Conservation (phyloP, 148 eudicot species). For the Nepenthes mirabilis region DNA sequence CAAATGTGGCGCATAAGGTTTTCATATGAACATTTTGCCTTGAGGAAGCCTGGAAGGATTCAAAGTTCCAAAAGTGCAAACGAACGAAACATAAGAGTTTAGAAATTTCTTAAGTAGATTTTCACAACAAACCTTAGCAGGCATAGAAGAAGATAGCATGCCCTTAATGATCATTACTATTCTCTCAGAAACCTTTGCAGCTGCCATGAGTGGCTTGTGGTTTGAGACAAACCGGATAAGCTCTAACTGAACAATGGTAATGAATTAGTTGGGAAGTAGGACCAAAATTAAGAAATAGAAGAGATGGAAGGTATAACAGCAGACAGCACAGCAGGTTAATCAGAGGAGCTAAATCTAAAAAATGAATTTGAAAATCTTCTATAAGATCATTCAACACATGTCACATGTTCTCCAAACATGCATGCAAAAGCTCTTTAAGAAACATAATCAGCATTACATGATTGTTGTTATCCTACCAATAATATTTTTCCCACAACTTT, state of each 20-base stretch:
- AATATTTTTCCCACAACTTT: no score
- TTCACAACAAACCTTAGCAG: constrained; percentile 44
- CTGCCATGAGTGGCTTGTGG: constrained; percentile 70
- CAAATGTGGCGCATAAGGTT: not conserved
- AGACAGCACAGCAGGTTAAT: not conserved
- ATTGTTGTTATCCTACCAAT: no score
- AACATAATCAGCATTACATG: no score
- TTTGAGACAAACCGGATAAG: constrained; percentile 62
- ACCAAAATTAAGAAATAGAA: not conserved
- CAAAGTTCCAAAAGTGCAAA: not conserved
- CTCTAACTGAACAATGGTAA: constrained; percentile 56
- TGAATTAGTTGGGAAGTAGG: constrained; percentile 1
- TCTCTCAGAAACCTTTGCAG: constrained; percentile 63
- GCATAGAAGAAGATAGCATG: constrained; percentile 32
- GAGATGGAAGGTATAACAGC: not conserved
- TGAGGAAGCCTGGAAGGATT: not conserved
- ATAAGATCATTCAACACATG: not conserved
- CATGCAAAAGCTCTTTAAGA: no score
- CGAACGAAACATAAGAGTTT: not conserved
- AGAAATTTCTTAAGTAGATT: not conserved
- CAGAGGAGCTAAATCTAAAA: constrained; percentile 2
- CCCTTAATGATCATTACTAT: constrained; percentile 35
- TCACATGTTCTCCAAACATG: not conserved
- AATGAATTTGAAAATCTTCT: not conserved
- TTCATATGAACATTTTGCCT: not conserved